Evolutionary conservation across 805 yeast species (phyloP), one percentile per base, ranked within the genome.

Genomic region (Lachancea dasiensis): DNA sequence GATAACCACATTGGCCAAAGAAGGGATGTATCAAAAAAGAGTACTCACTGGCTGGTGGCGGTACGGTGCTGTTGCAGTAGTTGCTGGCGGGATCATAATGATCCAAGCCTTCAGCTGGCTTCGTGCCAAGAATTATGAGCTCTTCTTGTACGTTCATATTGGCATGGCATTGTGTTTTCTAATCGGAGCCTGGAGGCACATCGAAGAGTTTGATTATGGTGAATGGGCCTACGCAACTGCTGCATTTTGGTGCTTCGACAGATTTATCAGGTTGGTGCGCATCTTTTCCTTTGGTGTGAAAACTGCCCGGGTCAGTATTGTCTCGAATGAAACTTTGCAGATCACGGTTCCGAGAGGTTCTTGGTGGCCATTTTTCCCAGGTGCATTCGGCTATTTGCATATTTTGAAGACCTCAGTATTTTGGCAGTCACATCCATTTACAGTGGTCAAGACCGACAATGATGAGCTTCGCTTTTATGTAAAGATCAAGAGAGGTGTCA

Each of bases 341-440:
- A 37, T 47, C 17, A 42, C 35, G 7, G 40, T 47, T 6, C 32
- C 39, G 11, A 39, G 26, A 13, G 35, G 41, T 13, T 34, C 40
- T 14, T 38, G 38, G 38, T 42, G 45, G 45, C 41, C 39, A 23
- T 31, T 29, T 8, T 42, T 34, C 38, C 80, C 84, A 2, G 79
- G 81, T 25, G 61, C 68, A 11, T 72, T 60, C 51, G 73, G 68
- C 1, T 79, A 64, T 49, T 57, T 81, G 27, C 69, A 76, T 58
- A 73, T 79, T 52, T 43, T 77, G 43, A 61, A 69, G 25, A 17
- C 14, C 6, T 15, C 30, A 20, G 27, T 41, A 9, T 77, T 77
- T 60, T 77, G 77, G 75, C 83, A 80, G 55, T 72, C 79, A 3
- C 85, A 80, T 54, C 87, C 87, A 4, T 79, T 81, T 60, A 77